Conservation (phyloP, 179 eudicot species). For the Pouteria campechiana region DNA sequence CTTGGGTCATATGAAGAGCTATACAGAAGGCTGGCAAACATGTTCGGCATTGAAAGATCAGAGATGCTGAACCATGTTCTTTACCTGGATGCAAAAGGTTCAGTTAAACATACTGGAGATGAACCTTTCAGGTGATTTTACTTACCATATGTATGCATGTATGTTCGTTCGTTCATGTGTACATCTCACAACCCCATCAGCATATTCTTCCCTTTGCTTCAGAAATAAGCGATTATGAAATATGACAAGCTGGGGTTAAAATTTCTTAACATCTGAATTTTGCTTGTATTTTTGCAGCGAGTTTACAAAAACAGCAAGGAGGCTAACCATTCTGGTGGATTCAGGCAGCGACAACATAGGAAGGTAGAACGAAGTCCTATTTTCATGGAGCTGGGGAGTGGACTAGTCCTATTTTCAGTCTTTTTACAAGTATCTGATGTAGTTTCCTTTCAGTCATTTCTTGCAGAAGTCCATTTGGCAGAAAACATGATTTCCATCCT, state of each 20-base stretch:
- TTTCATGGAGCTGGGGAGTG: background rate
- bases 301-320: slow-evolving; percentile 31
- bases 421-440: too few species aligned
- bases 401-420: background rate
- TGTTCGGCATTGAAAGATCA: slow-evolving; percentile 53
- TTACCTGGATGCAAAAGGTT: slow-evolving; percentile 36
- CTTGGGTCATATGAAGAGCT: slow-evolving; percentile 63
- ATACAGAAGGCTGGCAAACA: slow-evolving; percentile 39
- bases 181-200: too few species aligned
- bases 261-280: background rate
- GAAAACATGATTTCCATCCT: too few species aligned
- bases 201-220: too few species aligned
- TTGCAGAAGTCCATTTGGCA: too few species aligned
- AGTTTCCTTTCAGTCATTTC: too few species aligned
- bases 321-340: slow-evolving; percentile 28
- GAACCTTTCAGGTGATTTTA: slow-evolving; percentile 45
- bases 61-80: slow-evolving; percentile 40
- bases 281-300: slow-evolving; percentile 20
- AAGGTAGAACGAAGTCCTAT: slow-evolving; percentile 27
- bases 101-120: slow-evolving; percentile 30
- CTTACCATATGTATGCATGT: too few species aligned
- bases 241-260: too few species aligned
- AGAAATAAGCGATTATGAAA: too few species aligned
- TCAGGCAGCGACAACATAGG: slow-evolving; percentile 16
- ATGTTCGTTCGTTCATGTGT: too few species aligned